Conservation (phyloP, 1,284 basidiomycete species). For the Wallemia ichthyophaga region DNA sequence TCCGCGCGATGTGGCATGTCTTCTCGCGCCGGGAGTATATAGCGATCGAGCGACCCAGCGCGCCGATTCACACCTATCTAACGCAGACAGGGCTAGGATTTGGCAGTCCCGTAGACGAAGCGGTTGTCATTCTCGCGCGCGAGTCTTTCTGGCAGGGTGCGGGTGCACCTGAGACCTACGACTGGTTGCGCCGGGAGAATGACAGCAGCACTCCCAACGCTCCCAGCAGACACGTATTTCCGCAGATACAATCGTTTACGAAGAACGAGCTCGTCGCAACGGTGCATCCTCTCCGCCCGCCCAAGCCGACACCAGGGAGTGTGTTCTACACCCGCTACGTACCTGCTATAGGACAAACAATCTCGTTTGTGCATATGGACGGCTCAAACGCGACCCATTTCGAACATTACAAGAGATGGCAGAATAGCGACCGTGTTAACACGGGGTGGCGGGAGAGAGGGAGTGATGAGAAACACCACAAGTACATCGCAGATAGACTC, state of each 20-base stretch:
- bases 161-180: constrained; percentile 18
- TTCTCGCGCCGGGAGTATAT: not conserved
- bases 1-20: not conserved
- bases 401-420: constrained; percentile 23
- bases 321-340: constrained; percentile 24
- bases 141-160: constrained; percentile 27
- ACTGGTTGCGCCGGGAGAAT: constrained; percentile 18
- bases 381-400: constrained; percentile 18
- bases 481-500: constrained; percentile 19
- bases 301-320: constrained; percentile 22
- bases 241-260: constrained; percentile 21
- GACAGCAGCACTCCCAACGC: constrained; percentile 5
- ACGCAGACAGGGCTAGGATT: constrained; percentile 6
- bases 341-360: constrained; percentile 18
- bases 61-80: not conserved
- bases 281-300: constrained; percentile 25
- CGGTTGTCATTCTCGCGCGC: constrained; percentile 18
- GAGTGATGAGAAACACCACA: constrained; percentile 20
- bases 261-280: constrained; percentile 21
- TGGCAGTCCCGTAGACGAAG: constrained; percentile 4
- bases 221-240: constrained; percentile 14
- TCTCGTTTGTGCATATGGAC: constrained; percentile 22
- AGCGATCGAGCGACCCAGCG: not conserved
- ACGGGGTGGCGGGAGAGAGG: constrained; percentile 25
- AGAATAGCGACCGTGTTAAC: constrained; percentile 24